Base-by-base conservation (phyloP, 345 rosid species). In the Acer negundo region DNA sequence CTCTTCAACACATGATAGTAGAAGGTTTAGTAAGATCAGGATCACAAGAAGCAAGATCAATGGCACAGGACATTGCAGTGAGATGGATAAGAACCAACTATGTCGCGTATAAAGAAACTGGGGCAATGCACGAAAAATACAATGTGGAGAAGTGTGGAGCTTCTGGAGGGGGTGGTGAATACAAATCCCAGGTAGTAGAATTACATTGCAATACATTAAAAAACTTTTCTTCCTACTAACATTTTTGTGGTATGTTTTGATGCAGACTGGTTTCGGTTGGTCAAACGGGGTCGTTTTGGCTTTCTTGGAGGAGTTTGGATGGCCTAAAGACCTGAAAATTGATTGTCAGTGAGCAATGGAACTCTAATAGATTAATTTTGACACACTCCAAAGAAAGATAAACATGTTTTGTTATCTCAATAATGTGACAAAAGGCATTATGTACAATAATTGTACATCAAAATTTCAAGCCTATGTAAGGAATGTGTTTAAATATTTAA, bases 211-310 rank as follows among this genome's bases (percentile, higher is more conserved):
- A 10, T n/a, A 3, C 22, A 51, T 15, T 31, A 5, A 9, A 5
- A 9, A n/a, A 8, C 7, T 73, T 3, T 59, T 72, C 31, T 31
- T 22, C 0, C 53, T 16, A 47, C 46, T 46, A 16, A 61, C 10
- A 4, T 69, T 16, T 70, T 9, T 62, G 13, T 61, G 66, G 16
- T 44, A 12, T 79, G 58, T 1, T 71, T 64, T 20, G 68, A 7
- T 87, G 86, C 91, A 95, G 97, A 92, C 94, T 24, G 98, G 98
- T 62, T 96, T 96, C 75, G 97, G 97, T 23, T 96, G 98, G 99
- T 86, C 99, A 19, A 96, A 92, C 78, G 98, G 97, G 47, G 98
- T 94, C 56, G 87, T 89, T 28, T 80, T 96, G 87, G 72, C 97
- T 26, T 90, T 96, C 81, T 75, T 96, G 87, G 97, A 96, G 73